Percentiles rank a stretch among this genome's conserved stretches.
Conservation (phyloP, 2,329 filamentous ascomycete species). For the Fusarium domesticum region DNA sequence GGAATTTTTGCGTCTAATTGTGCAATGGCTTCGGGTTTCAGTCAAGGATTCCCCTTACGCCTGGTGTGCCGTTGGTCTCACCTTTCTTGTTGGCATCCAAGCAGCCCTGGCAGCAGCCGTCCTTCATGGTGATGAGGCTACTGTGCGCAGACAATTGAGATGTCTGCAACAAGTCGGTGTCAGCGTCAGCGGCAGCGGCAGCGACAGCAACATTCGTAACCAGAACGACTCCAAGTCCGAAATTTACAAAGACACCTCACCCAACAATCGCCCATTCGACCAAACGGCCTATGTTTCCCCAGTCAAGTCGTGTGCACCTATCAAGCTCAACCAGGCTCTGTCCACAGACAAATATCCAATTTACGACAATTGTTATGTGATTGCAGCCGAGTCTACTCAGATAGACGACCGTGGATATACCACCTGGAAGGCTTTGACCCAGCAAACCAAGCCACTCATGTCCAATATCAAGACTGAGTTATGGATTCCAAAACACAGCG, state of each 20-base stretch:
- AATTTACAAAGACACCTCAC: background rate
- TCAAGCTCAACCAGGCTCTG: background rate
- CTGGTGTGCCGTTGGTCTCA: background rate
- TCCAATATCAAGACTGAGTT: background rate
- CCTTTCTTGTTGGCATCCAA: background rate
- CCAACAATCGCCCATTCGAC: background rate
- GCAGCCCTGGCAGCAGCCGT: background rate
- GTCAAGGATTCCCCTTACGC: background rate
- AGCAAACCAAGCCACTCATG: background rate
- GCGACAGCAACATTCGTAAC: background rate
- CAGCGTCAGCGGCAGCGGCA: background rate
- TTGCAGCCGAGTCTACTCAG: background rate
- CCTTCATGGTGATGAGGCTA: background rate
- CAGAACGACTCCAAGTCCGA: background rate
- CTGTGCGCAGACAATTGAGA: background rate
- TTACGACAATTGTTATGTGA: background rate
- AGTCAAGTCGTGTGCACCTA: background rate
- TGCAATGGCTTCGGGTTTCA: background rate
- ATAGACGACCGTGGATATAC: background rate
- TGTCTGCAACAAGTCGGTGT: background rate
- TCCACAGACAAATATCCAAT: background rate
- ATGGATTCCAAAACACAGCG: background rate
- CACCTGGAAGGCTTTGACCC: background rate
- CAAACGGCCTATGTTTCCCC: background rate
- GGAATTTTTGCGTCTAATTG: background rate